Percentiles rank a stretch among this genome's conserved stretches.
Evolutionary conservation across 805 yeast species (phyloP).

Genomic region (Yueomyces sinensis): DNA sequence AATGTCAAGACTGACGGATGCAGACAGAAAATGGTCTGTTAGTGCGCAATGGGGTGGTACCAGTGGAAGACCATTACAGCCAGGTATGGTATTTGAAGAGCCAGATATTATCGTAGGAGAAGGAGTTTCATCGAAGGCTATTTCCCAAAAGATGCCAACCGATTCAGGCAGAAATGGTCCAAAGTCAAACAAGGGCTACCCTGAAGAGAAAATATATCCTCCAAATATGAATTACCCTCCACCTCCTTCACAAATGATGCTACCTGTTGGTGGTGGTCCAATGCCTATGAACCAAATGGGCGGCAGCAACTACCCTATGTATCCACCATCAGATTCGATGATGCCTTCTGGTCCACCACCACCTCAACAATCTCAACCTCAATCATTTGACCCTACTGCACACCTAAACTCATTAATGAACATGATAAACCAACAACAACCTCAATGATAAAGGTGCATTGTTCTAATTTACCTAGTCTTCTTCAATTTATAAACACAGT

Average conservation of each 20-base stretch:
- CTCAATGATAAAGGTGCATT: no score
- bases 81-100: slow-evolving; percentile 83
- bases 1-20: slow-evolving; percentile 77
- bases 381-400: slow-evolving; percentile 25
- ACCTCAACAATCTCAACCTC: slow-evolving; percentile 14
- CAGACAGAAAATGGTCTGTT: slow-evolving; percentile 81
- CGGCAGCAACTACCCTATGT: slow-evolving; percentile 1
- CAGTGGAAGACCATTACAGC: slow-evolving; percentile 67
- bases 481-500: no score
- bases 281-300: slow-evolving; percentile 2
- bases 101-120: slow-evolving; percentile 96
- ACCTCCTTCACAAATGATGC: background rate
- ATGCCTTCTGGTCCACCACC: slow-evolving; percentile 9
- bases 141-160: slow-evolving; percentile 85
- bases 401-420: slow-evolving; percentile 31
- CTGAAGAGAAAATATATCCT: slow-evolving; percentile 25
- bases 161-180: slow-evolving; percentile 80
- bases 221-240: slow-evolving; percentile 5
- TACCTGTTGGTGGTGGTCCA: slow-evolving; percentile 2
- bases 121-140: slow-evolving; percentile 86
- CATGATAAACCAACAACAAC: slow-evolving; percentile 28
- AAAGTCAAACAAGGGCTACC: slow-evolving; percentile 31
- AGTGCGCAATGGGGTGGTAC: slow-evolving; percentile 96
- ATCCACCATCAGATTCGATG: slow-evolving; percentile 4
- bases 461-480: no score